Base-by-base conservation (phyloP, 768 basidiomycete genomes). In the Leccinellum rugosiceps region DNA sequence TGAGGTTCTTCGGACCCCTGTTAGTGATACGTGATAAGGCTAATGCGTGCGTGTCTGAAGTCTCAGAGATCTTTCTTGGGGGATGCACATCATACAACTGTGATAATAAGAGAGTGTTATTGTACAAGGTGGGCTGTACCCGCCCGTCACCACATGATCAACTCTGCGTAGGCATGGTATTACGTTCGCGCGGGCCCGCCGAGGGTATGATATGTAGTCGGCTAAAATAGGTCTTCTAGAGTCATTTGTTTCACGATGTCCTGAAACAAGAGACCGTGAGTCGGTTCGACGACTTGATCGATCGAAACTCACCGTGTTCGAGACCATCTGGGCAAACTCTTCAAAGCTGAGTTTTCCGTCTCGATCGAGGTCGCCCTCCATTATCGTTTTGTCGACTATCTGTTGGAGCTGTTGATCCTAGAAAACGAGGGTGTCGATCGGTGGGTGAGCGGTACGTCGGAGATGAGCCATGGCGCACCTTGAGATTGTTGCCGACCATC, bases 241-340 rank as follows among this genome's bases (percentile, higher is more conserved):
- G 94, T 96, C 94, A 98, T 96, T 81, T 96, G 94, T 76, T 98
- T 98, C 65, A 97, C 94, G 67, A 98, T 98, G 71, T 98, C 96
- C 92, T 94, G 64, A 32, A 28, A 43, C 19, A 41, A 19, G 38
- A 19, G 41, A 19, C 10, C n/a, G 19, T 43, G 19, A 31, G 65
- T 44, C 19, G 5, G n/a, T n/a, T 19, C 21, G 9, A 50, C 11
- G 52, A 43, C 35, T 45, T 55, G 45, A n/a, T 13, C 35, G 45
- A 41, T 26, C 10, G 26, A 28, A 43, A 19, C 88, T 60, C 61
- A 94, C 93, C 65, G 97, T 98, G 72, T 94, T 96, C 28, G 94
- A 92, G 26, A 99, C 97, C 86, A 98, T 98, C 67, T 84, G 81
- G 2, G 94, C 85, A 73, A 99, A 99, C 75, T 98, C 97, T 55